phyloP scores from a whole-genome alignment of 164 flowering plant genomes.

The Magnolia officinalis region DNA sequence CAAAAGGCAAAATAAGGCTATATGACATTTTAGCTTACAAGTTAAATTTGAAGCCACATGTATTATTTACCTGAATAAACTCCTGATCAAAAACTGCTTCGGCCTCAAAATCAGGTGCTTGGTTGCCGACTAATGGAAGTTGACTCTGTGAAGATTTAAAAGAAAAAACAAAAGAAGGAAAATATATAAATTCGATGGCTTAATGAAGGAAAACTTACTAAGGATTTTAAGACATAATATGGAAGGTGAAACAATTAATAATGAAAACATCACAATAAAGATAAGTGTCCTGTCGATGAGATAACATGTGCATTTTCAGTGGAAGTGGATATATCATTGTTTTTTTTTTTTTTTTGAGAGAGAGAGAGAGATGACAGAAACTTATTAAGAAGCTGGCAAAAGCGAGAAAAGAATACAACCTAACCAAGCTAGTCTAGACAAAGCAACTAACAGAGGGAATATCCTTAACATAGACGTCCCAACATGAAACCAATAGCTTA shows the following conservation, averaged over 20 bases:
- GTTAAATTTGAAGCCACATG: background rate
- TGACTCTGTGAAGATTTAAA: slow-evolving; percentile 34
- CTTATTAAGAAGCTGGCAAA: too few species aligned
- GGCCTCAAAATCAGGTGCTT: slow-evolving; percentile 95
- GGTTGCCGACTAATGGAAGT: slow-evolving; percentile 83
- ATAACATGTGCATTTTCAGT: background rate
- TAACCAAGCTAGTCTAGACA: too few species aligned
- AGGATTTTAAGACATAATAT: background rate
- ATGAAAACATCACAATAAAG: background rate
- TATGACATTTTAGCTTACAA: background rate
- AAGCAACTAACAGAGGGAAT: too few species aligned
- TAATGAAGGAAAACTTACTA: background rate
- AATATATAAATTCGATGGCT: background rate
- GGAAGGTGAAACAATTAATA: background rate
- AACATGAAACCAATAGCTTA: too few species aligned
- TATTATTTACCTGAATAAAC: slow-evolving; percentile 67
- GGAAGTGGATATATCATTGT: background rate
- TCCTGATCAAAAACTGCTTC: slow-evolving; percentile 99
- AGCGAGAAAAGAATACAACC: too few species aligned
- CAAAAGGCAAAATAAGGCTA: background rate
- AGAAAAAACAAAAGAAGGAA: background rate
- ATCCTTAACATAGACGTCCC: too few species aligned
- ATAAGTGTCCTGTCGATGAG: background rate
- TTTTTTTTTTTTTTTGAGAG: too few species aligned
- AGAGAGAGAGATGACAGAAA: too few species aligned